These are phyloP conservation scores for Nemania serpens DNA, from an alignment of 2,329 filamentous ascomycete species.

Conservation along the genomic window DNA sequence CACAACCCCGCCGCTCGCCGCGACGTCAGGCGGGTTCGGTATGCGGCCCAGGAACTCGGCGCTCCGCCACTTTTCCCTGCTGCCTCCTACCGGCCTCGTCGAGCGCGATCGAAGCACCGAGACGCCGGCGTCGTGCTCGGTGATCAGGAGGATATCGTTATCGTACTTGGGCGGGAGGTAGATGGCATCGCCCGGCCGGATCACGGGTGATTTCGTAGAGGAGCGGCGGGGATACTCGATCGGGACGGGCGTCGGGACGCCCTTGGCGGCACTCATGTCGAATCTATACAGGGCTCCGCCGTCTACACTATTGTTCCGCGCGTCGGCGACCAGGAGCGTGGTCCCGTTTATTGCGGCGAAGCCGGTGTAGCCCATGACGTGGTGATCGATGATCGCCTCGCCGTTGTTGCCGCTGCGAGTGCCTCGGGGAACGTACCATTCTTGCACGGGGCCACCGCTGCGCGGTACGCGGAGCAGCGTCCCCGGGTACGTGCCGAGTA, in stretches of 20 bases:
- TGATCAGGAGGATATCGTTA: slow-evolving; percentile 43
- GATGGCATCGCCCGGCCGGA: slow-evolving; percentile 38
- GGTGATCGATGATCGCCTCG: slow-evolving; percentile 32
- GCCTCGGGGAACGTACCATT: slow-evolving; percentile 45
- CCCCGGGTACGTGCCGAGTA: slow-evolving; percentile 46
- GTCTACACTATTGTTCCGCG: slow-evolving; percentile 28
- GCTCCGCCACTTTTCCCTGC: slow-evolving; percentile 38
- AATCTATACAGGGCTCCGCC: slow-evolving; percentile 44
- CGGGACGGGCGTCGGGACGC: slow-evolving; percentile 34
- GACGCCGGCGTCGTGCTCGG: slow-evolving; percentile 40
- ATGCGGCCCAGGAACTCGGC: slow-evolving; percentile 45
- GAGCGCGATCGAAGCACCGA: slow-evolving; percentile 43
- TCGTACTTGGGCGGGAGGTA: slow-evolving; percentile 43
- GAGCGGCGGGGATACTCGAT: slow-evolving; percentile 23
- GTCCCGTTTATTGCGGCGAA: slow-evolving; percentile 35
- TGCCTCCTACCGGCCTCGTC: background rate
- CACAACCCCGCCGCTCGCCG: slow-evolving; percentile 27
- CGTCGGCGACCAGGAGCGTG: slow-evolving; percentile 42
- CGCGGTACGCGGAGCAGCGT: slow-evolving; percentile 43
- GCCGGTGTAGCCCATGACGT: slow-evolving; percentile 35
- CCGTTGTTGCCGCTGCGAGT: background rate
- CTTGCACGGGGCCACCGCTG: slow-evolving; percentile 35
- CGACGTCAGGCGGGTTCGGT: slow-evolving; percentile 29
- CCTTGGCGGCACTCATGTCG: slow-evolving; percentile 36
- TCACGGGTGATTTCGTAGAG: slow-evolving; percentile 9